Percentiles rank a stretch among this genome's conserved stretches.
phyloP scores from a whole-genome alignment of 164 flowering plant species.

The Kingdonia uniflora region DNA sequence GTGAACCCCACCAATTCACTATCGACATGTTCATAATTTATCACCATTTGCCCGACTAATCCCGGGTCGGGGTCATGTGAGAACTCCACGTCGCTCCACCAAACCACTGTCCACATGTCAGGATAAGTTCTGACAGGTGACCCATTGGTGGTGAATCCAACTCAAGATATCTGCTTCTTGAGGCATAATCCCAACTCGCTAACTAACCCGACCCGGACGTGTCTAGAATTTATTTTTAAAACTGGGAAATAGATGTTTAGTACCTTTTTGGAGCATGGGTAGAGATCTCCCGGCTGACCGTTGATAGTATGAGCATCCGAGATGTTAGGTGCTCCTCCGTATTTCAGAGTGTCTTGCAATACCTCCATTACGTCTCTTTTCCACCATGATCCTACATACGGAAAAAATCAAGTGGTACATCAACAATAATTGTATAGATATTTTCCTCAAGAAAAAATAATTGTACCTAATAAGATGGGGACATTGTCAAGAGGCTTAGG shows the following conservation, averaged over 20 bases:
- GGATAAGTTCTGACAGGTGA: too few species aligned
- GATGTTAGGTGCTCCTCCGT: slow-evolving; percentile 28
- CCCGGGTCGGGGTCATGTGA: too few species aligned
- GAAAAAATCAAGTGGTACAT: not conserved
- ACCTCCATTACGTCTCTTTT: slow-evolving; percentile 28
- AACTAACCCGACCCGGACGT: too few species aligned
- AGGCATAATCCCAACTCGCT: too few species aligned
- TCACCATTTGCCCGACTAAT: too few species aligned
- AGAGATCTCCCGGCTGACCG: slow-evolving; percentile 53
- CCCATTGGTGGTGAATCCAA: too few species aligned
- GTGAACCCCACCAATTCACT: too few species aligned
- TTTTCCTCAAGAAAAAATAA: not conserved
- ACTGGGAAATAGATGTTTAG: not conserved
- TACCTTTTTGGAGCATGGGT: slow-evolving; percentile 38
- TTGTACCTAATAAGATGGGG: slow-evolving; percentile 26
- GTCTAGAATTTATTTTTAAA: not conserved
- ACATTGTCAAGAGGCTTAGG: slow-evolving; percentile 21
- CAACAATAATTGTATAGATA: not conserved
- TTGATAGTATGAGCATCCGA: slow-evolving; percentile 51
- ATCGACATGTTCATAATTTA: too few species aligned
- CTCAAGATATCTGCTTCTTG: too few species aligned
- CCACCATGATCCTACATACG: slow-evolving; percentile 42
- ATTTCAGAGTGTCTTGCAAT: slow-evolving; percentile 2
- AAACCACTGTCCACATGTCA: too few species aligned
- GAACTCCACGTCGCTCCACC: too few species aligned